Conservation (phyloP, 331 rosid species). For the Ulmus americana region DNA sequence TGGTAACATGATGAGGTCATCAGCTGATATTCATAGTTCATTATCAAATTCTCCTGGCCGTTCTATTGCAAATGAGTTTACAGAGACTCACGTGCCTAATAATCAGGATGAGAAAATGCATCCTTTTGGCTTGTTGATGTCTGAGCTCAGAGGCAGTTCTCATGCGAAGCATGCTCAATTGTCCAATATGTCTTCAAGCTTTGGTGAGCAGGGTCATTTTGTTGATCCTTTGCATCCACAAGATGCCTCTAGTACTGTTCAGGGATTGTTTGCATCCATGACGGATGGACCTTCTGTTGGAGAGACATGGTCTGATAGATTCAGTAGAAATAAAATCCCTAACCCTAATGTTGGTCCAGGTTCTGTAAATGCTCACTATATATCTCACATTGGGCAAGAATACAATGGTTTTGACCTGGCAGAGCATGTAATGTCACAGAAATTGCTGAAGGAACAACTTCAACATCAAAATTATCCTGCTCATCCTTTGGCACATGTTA, state of each 20-base stretch:
- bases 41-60: slow-evolving; percentile 33
- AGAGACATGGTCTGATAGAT: slow-evolving; percentile 41
- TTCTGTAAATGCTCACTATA: slow-evolving; percentile 40
- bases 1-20: slow-evolving; percentile 34
- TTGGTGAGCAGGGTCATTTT: slow-evolving; percentile 49
- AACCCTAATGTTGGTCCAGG: slow-evolving; percentile 36
- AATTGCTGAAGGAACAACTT: slow-evolving; percentile 42
- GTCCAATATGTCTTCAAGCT: slow-evolving; percentile 38
- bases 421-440: slow-evolving; percentile 42
- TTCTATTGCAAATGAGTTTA: slow-evolving; percentile 34
- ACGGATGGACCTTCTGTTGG: slow-evolving; percentile 36
- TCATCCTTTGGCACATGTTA: slow-evolving; percentile 37
- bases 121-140: slow-evolving; percentile 65
- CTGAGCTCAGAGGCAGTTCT: slow-evolving; percentile 54
- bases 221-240: slow-evolving; percentile 37
- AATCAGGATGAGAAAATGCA: slow-evolving; percentile 51
- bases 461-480: slow-evolving; percentile 39
- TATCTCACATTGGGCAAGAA: slow-evolving; percentile 36
- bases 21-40: slow-evolving; percentile 25
- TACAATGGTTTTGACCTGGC: slow-evolving; percentile 34
- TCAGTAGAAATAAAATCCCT: slow-evolving; percentile 29
- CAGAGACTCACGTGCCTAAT: slow-evolving; percentile 27
- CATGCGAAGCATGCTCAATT: slow-evolving; percentile 51
- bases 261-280: slow-evolving; percentile 34
- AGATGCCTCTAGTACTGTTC: slow-evolving; percentile 34